phyloP scores from a whole-genome alignment of 805 yeast genomes.

The Teunomyces aglyptinius region DNA sequence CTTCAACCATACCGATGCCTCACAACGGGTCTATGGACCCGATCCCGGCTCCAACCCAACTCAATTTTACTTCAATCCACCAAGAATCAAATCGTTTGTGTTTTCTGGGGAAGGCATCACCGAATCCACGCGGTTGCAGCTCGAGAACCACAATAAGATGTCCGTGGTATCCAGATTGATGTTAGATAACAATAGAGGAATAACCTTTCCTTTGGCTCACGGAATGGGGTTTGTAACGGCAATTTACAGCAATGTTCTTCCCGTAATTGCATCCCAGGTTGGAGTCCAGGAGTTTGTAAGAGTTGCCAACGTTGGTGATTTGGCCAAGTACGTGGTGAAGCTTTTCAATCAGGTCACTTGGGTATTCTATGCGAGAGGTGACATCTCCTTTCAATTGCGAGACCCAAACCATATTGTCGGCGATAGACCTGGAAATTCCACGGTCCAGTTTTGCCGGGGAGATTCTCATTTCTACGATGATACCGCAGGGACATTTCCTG shows the following conservation, averaged over 20 bases:
- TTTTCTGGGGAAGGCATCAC: conserved; percentile 25
- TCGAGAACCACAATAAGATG: conserved; percentile 29
- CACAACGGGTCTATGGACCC: conserved; percentile 69
- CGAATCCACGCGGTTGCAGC: conserved; percentile 15
- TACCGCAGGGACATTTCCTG: conserved; percentile 63
- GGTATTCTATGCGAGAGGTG: conserved; percentile 55
- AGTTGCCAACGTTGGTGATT: conserved; percentile 24
- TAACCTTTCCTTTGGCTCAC: conserved; percentile 60
- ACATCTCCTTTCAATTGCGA: conserved; percentile 22
- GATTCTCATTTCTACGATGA: conserved; percentile 43
- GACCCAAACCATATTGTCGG: conserved; percentile 44
- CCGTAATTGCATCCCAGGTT: conserved; percentile 52
- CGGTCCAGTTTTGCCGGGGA: conserved; percentile 25
- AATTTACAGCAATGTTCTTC: conserved; percentile 22
- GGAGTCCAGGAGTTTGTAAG: conserved; percentile 56
- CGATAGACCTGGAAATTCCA: conserved; percentile 36
- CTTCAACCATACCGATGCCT: conserved; percentile 56
- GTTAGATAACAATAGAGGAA: conserved; percentile 8
- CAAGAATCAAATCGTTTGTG: conserved; percentile 59
- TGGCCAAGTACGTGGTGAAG: conserved; percentile 52
- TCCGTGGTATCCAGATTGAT: conserved; percentile 26
- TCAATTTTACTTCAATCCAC: conserved; percentile 67
- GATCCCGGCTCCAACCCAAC: conserved; percentile 52
- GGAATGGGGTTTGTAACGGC: conserved; percentile 85
- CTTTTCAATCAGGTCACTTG: conserved; percentile 59